Evolutionary conservation across 345 rosid species (phyloP).

Genomic region (Durio zibethinus): DNA sequence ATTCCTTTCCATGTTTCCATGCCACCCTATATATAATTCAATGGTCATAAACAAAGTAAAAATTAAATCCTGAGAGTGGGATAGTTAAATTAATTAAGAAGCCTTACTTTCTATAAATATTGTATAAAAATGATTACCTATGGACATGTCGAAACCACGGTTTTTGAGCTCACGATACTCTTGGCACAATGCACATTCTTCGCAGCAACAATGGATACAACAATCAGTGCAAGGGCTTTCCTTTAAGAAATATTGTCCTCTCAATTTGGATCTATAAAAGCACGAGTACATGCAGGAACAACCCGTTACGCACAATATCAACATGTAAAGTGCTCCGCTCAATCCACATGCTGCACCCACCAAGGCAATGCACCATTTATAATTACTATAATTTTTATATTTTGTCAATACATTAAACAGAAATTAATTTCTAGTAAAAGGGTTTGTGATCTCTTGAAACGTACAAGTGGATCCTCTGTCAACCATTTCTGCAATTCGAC

Average conservation of each 20-base stretch:
- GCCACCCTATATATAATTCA: slow-evolving; percentile 53
- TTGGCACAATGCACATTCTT: slow-evolving; percentile 60
- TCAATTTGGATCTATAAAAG: slow-evolving; percentile 54
- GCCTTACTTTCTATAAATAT: too few relatives aligned
- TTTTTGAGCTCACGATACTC: slow-evolving; percentile 55
- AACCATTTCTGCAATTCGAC: slow-evolving; percentile 63
- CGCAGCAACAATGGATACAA: slow-evolving; percentile 52
- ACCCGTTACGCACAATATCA: slow-evolving; percentile 37
- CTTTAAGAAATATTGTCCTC: slow-evolving; percentile 50
- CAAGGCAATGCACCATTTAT: too few relatives aligned
- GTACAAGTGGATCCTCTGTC: slow-evolving; percentile 58
- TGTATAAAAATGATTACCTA: slow-evolving; percentile 17
- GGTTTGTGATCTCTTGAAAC: not conserved
- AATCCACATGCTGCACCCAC: slow-evolving; percentile 47
- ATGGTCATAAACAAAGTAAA: not conserved
- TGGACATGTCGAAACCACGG: slow-evolving; percentile 58
- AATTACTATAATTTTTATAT: too few relatives aligned
- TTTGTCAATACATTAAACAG: too few relatives aligned
- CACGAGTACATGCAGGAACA: slow-evolving; percentile 57
- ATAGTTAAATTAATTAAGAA: not conserved
- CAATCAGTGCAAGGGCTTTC: slow-evolving; percentile 53
- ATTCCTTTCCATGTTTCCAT: slow-evolving; percentile 63
- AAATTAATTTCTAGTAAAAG: not conserved
- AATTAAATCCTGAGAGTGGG: not conserved
- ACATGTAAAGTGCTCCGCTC: slow-evolving; percentile 41